Evolutionary conservation across 179 eudicot species (phyloP), one percentile per base, ranked within the genome.

Genomic region (Camellia oleifera): DNA sequence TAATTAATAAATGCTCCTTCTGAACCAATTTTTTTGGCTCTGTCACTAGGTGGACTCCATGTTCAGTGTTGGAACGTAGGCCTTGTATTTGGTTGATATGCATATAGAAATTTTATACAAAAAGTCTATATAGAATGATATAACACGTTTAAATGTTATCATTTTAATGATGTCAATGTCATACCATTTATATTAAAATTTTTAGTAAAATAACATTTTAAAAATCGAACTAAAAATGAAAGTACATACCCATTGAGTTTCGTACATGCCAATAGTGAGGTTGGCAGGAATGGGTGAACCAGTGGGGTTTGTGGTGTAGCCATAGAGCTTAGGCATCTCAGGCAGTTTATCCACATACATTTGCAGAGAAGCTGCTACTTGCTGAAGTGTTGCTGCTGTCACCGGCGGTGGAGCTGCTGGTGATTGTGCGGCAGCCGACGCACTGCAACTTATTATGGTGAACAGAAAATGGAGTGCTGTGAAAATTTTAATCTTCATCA

Each of bases 321-420:
- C 81, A 18, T 17, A 44, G 69, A 79, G 65, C 69, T 69, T 70
- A 14, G 81, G 81, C 54, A 79, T 70, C 54, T 44, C 53, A 17
- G 81, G 81, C 9, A 79, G 81, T 46, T 69, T 26, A 9, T 79
- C 81, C 0, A 79, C 76, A 57, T 53, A 79, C 81, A 79, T 79
- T 44, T 58, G 18, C 58, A 79, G 72, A 7, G 81, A 79, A 18
- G 76, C 76, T 5, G 76, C 81, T 57, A 67, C 61, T 0, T 79
- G 40, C n/a, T 56, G 69, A 7, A 79, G 75, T 15, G 66, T 57
- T 2, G n/a, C 64, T 7, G 42, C 66, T 4, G 81, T 79, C 26
- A 79, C 76, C 42, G 76, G 81, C 5, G 73, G 80, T 66, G 73
- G 73, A 48, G 52, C 52, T 4, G 52, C 52, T 4, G 52, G 7